Evolutionary conservation across 2,329 filamentous ascomycete genomes (phyloP), one percentile per base, ranked within the genome.

Genomic region (Rhynchosporium secalis): DNA sequence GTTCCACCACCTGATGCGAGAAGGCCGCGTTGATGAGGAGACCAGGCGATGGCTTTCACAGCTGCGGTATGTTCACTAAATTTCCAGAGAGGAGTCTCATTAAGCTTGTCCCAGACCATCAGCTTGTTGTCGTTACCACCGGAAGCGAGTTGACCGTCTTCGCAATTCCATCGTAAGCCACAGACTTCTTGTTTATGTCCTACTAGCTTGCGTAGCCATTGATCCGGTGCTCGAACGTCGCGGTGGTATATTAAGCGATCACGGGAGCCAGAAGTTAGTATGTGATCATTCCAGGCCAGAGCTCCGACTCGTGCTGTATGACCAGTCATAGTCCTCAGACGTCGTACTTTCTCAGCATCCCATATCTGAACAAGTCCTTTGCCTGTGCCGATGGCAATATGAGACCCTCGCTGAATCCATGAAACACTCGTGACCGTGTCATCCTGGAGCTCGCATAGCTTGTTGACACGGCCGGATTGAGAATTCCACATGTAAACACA

Each of bases 401-500:
- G 95, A 0, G 94, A 96, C 43, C 95, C 95, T 78, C 95, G 88
- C 77, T 99, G 95, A 70, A 99, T 99, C 95, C 95, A 99, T 61
- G 90, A 96, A 10, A 99, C 95, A 70, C 93, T 97, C 2, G 95
- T 99, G 0, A 99, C 94, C 0, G 88, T 93, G 73, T 99, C 95
- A 71, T 96, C 93, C 67, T 91, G 88, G 12, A 98, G 80, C 51
- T 96, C 94, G 76, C 95, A 98, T 9, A 99, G 83, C 76, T 96
- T 96, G 64, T 92, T 96, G 2, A 99, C 95, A 67, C 90, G 86
- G 66, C 94, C 95, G 7, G 90, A 90, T 69, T 92, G 87, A 4
- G 93, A 95, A 74, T 97, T 96, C 95, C 95, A 99, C 86, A 98
- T 95, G 74, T 98, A 99, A 5, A 99, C 95, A 69, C 91, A 96